Evolutionary conservation across 179 eudicot species (phyloP).

Genomic region (Corrigiola litoralis): DNA sequence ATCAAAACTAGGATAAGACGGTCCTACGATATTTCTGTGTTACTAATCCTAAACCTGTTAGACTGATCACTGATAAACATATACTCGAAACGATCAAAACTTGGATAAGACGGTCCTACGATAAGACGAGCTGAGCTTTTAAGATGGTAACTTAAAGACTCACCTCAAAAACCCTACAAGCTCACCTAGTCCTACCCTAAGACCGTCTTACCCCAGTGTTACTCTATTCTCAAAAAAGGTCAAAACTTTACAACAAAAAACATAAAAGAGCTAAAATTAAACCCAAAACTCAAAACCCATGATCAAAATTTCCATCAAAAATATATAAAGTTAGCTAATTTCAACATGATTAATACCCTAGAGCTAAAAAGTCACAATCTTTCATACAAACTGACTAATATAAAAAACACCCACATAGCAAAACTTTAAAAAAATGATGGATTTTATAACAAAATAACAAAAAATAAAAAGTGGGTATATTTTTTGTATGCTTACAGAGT

Average conservation of each 20-base stretch:
- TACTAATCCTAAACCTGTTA: neutral
- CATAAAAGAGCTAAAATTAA: neutral
- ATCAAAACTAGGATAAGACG: too few relatives aligned
- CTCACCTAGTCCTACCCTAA: too few relatives aligned
- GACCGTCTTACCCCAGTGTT: too few relatives aligned
- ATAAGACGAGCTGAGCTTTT: too few relatives aligned
- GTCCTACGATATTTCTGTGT: too few relatives aligned
- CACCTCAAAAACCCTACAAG: too few relatives aligned
- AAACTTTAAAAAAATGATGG: neutral
- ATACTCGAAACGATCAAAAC: too few relatives aligned
- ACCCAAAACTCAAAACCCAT: constrained; percentile 1
- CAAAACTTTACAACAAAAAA: constrained; percentile 1
- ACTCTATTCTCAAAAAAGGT: neutral
- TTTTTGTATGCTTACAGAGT: constrained; percentile 47
- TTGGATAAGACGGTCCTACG: too few relatives aligned
- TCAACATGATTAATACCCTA: constrained; percentile 9
- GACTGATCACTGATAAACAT: too few relatives aligned
- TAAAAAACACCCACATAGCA: neutral
- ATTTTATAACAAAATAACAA: neutral
- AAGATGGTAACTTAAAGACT: too few relatives aligned
- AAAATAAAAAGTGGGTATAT: neutral
- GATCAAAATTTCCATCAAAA: neutral
- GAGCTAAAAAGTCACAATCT: neutral
- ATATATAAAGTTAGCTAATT: neutral
- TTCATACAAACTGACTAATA: constrained; percentile 1